Evolutionary conservation across 2,329 filamentous ascomycete species (phyloP), one percentile per base, ranked within the genome.

Genomic region (Phyllosticta citriasiana): DNA sequence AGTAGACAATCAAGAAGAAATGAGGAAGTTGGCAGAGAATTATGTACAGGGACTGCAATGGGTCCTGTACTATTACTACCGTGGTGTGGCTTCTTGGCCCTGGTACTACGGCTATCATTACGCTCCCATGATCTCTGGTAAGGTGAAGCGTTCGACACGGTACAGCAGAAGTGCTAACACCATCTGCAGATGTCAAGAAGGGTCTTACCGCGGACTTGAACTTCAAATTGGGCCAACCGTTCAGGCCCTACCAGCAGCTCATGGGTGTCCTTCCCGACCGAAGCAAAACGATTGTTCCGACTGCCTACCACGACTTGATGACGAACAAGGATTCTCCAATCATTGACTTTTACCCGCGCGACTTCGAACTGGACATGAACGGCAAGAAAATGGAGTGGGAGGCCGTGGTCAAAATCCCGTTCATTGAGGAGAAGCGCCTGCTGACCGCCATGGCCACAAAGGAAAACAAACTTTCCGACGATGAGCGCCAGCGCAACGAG

Each of bases 341-440:
- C 72, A 88, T 96, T 69, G 94, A 99, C 72, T 99, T 99, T 73
- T 99, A 99, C 69, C 94, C 94, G 2, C 84, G 93, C 67, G 94
- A 99, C 68, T 99, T 99, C 69, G 91, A 95, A 66, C 81, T 99
- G 51, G 95, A 99, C 72, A 97, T 99, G 94, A 97, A 99, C 68
- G 95, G 94, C 63, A 99, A 99, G 79, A 99, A 96, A 78, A 95
- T 96, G 88, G 95, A 99, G 65, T 99, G 94, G 94, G 94, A 99
- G 72, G 94, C 94, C 27, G 93, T 99, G 47, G 91, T 99, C 65
- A 99, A 97, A 75, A 99, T 99, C 70, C 94, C 94, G 0, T 99
- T 99, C 75, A 99, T 99, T 65, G 91, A 99, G 62, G 93, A 99
- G 73, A 85, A 88, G 68, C 85, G 94, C 26, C 79, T 99, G 2